Conservation (phyloP, 2,329 filamentous ascomycete species). For the Sphaerulina musiva region DNA sequence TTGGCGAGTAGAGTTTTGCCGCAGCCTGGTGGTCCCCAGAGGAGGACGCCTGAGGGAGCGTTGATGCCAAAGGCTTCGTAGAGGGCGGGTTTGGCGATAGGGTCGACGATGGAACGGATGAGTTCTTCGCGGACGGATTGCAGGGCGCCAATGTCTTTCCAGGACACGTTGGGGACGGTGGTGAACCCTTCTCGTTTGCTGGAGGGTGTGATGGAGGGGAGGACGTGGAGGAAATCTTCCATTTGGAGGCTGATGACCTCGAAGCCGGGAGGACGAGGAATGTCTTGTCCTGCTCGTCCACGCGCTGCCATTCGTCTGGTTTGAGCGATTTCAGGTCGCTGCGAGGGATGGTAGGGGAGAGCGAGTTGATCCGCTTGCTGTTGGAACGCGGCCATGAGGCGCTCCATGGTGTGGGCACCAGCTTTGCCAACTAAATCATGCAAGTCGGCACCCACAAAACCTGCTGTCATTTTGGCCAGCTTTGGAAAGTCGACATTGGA, state of each 20-base stretch:
- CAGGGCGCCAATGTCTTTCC: constrained; percentile 85
- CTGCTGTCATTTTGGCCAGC: constrained; percentile 78
- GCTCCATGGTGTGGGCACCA: constrained; percentile 57
- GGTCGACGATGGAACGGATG: constrained; percentile 77
- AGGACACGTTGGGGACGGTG: constrained; percentile 86
- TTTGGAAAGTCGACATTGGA: constrained; percentile 65
- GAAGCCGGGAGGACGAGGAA: constrained; percentile 48
- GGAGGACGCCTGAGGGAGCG: constrained; percentile 76
- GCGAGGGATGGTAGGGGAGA: constrained; percentile 25
- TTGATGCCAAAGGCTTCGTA: constrained; percentile 73
- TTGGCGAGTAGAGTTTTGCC: constrained; percentile 95
- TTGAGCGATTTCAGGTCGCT: constrained; percentile 38
- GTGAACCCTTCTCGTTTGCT: constrained; percentile 91
- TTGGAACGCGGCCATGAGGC: constrained; percentile 50
- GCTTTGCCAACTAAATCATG: constrained; percentile 63
- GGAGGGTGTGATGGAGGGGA: constrained; percentile 70
- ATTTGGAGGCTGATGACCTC: constrained; percentile 55
- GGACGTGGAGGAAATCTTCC: constrained; percentile 64
- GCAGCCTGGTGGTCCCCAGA: constrained; percentile 95
- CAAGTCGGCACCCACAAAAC: constrained; percentile 88
- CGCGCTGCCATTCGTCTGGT: constrained; percentile 40
- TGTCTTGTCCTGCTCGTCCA: constrained; percentile 36
- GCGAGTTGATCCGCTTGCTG: constrained; percentile 26
- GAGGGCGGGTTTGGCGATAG: constrained; percentile 73
- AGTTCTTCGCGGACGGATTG: constrained; percentile 73